phyloP scores from a whole-genome alignment of 2,329 filamentous ascomycete genomes.

The Diaporthe australafricana region DNA sequence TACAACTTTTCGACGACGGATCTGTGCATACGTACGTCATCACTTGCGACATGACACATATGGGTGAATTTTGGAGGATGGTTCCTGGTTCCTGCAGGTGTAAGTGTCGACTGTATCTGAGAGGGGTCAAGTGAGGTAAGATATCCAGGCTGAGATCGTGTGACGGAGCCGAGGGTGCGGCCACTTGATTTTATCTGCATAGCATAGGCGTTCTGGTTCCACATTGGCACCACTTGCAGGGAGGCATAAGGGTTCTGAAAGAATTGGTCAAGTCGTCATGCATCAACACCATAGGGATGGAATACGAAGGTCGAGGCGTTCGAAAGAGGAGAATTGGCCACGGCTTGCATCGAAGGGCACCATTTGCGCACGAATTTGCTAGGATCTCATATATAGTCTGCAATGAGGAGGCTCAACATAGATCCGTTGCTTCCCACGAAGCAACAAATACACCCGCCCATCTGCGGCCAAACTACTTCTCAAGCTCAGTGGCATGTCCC shows the following conservation, averaged over 20 bases:
- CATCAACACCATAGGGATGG: neutral
- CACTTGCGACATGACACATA: neutral
- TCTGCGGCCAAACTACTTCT: neutral
- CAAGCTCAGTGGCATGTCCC: neutral
- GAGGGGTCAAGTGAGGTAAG: neutral
- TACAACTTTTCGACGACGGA: too few species aligned
- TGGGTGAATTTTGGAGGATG: too few species aligned
- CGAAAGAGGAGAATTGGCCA: neutral
- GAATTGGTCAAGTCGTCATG: neutral
- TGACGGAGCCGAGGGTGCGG: neutral
- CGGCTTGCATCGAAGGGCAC: neutral
- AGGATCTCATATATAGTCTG: neutral
- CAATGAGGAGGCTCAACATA: neutral
- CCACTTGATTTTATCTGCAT: slow-evolving; percentile 17
- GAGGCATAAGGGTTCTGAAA: neutral
- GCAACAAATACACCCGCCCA: too few species aligned
- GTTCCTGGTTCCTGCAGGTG: neutral
- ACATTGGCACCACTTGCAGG: neutral
- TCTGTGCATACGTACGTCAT: neutral
- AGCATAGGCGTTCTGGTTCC: neutral
- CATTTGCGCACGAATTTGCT: neutral
- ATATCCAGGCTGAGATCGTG: neutral
- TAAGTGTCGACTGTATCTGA: neutral
- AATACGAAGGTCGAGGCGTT: neutral
- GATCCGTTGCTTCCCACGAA: neutral